Base-by-base conservation (phyloP, 768 basidiomycete species). In the Rhizopogon vinicolor region DNA sequence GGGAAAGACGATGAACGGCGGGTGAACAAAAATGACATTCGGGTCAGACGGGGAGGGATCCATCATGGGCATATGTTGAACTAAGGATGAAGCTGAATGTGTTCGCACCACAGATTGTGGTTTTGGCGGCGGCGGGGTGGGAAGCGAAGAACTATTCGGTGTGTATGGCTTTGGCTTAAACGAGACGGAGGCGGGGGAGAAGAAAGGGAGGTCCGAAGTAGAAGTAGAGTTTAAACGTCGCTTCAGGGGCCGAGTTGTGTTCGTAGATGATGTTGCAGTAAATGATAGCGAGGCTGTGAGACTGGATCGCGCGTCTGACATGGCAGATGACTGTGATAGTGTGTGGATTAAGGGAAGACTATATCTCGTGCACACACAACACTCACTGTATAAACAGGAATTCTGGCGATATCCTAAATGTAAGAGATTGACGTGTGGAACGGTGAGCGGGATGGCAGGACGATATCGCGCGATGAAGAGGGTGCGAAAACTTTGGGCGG, bases 31-130 rank as follows among this genome's bases (percentile, higher is more conserved):
- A 55, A 87, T 62, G 44, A 83, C 79, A 52, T 74, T 77, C 19
- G 82, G 80, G 62, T 92, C 90, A n/a, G 77, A 75, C 5, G 78
- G 78, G 12, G 78, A 77, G 1, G 89, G 89, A 63, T 91, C 89
- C 79, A 84, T 81, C 57, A 79, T 75, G 22, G 78, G 76, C 14
- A 82, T 69, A 35, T 80, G 78, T 3, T 80, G 65, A 4, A 74
- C 69, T 53, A 80, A 72, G 6, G 75, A 44, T 46, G 58, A 43
- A 44, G 55, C 39, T 12, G 57, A 56, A 41, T 66, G 68, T 46
- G 53, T 64, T 54, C 74, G 70, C n/a, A 71, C 51, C 19, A 61
- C 50, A 22, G 65, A 61, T 40, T 65, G 57, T 7, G 58, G 66
- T 62, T 59, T 70, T 53, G 67, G 60, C 51, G 64, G 51, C 50